Percentiles rank a stretch among this genome's conserved stretches.
phyloP scores from a whole-genome alignment of 2,329 filamentous ascomycete genomes.

The Aureobasidium leucospermi region DNA sequence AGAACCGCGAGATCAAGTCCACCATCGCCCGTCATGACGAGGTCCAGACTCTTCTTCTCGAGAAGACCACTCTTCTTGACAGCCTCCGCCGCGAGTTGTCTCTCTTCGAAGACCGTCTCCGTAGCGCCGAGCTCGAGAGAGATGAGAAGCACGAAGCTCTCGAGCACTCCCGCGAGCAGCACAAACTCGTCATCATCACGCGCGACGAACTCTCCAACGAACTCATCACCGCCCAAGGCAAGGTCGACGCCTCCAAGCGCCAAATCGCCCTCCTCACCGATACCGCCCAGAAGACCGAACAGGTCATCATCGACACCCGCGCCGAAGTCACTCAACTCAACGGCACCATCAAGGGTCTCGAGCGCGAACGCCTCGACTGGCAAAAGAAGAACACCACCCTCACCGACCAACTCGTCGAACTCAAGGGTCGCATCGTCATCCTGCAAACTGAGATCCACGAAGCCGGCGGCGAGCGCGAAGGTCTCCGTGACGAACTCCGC shows the following conservation, averaged over 20 bases:
- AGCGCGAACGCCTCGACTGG: slow-evolving; percentile 24
- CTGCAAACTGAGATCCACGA: slow-evolving; percentile 22
- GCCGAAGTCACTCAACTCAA: slow-evolving; percentile 19
- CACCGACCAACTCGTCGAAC: slow-evolving; percentile 19
- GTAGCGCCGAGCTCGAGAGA: slow-evolving; percentile 21
- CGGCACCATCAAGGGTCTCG: slow-evolving; percentile 22
- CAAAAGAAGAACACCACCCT: slow-evolving; percentile 20
- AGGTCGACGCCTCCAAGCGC: slow-evolving; percentile 20
- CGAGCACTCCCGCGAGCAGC: slow-evolving; percentile 22
- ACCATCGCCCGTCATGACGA: slow-evolving; percentile 21
- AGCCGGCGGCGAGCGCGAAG: slow-evolving; percentile 20
- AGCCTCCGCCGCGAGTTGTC: slow-evolving; percentile 22
- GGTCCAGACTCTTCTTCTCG: slow-evolving; percentile 20
- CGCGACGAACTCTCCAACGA: slow-evolving; percentile 24
- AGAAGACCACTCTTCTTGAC: slow-evolving; percentile 21
- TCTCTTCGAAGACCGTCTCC: slow-evolving; percentile 21
- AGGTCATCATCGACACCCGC: slow-evolving; percentile 19
- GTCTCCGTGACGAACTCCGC: slow-evolving; percentile 21
- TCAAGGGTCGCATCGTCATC: slow-evolving; percentile 22
- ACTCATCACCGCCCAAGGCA: slow-evolving; percentile 21
- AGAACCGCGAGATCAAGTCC: slow-evolving; percentile 23
- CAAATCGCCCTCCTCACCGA: slow-evolving; percentile 20
- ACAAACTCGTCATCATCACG: slow-evolving; percentile 22
- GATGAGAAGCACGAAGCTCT: slow-evolving; percentile 20
- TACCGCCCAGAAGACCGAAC: slow-evolving; percentile 21